phyloP scores from a whole-genome alignment of 768 basidiomycete genomes.

The Mycena crocata region DNA sequence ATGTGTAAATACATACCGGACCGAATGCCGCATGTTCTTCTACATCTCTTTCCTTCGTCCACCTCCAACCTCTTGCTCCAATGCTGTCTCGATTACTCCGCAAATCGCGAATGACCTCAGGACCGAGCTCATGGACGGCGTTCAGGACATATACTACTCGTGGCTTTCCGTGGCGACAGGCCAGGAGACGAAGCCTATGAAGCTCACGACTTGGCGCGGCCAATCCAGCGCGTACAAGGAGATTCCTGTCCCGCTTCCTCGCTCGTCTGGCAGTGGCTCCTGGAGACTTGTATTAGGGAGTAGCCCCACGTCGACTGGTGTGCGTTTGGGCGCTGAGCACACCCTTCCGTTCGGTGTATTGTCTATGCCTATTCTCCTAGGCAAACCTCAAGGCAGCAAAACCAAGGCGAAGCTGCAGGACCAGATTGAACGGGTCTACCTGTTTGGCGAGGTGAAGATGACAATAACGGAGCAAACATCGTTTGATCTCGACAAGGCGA shows the following conservation, averaged over 20 bases:
- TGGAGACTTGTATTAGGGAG: conserved; percentile 72
- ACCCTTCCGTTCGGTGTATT: conserved; percentile 71
- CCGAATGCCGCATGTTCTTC: conserved; percentile 70
- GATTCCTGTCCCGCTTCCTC: conserved; percentile 74
- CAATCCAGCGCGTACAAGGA: conserved; percentile 79
- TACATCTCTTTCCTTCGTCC: conserved; percentile 93
- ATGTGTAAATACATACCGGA: conserved; percentile 3
- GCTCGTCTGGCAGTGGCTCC: conserved; percentile 55
- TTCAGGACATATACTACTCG: conserved; percentile 75
- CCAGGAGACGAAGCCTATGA: conserved; percentile 57
- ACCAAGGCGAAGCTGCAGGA: conserved; percentile 68
- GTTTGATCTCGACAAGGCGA: conserved; percentile 93
- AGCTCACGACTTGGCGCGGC: conserved; percentile 81
- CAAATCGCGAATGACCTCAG: conserved; percentile 93
- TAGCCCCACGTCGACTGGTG: conserved; percentile 36
- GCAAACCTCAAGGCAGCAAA: conserved; percentile 43
- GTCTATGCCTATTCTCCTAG: conserved; percentile 73
- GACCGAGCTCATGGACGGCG: conserved; percentile 71
- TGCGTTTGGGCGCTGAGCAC: conserved; percentile 50
- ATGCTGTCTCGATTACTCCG: conserved; percentile 73
- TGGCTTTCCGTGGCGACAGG: conserved; percentile 58
- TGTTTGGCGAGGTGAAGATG: conserved; percentile 46
- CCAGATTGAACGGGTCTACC: conserved; percentile 69
- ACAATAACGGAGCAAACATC: conserved; percentile 83
- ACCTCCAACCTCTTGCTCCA: conserved; percentile 67